Percentiles rank a stretch among this genome's conserved stretches.
Evolutionary conservation across 2,329 filamentous ascomycete species (phyloP).

Genomic region (Aspergillus quadrilineatus): DNA sequence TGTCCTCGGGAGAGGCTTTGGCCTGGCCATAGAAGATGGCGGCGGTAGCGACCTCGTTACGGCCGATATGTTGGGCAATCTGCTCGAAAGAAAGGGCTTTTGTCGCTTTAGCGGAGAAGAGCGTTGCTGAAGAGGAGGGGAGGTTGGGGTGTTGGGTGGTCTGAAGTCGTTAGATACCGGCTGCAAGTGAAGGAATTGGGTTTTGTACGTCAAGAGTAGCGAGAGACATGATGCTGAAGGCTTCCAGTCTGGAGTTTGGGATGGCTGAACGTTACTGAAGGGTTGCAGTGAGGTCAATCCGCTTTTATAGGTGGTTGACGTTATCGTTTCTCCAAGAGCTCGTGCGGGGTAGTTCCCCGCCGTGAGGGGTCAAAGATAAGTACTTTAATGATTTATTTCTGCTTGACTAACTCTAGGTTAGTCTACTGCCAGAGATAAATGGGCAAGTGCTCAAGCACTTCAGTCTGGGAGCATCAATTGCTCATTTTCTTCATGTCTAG

Average conservation of each 20-base stretch:
- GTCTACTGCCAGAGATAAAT: too few relatives aligned
- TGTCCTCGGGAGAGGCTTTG: conserved; percentile 68
- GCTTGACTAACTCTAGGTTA: not conserved
- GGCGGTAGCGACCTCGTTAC: conserved; percentile 79
- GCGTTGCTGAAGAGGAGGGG: conserved; percentile 66
- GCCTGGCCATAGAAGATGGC: conserved; percentile 90
- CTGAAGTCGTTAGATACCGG: conserved; percentile 19
- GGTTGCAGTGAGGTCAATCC: not conserved
- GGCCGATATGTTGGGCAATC: conserved; percentile 70
- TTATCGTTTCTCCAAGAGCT: conserved; percentile 15
- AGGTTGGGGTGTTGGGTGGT: conserved; percentile 55
- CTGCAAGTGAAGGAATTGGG: not conserved
- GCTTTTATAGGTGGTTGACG: conserved; percentile 17
- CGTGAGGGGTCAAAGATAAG: conserved; percentile 11
- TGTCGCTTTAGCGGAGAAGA: conserved; percentile 77
- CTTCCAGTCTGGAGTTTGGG: not conserved
- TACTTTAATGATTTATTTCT: not conserved
- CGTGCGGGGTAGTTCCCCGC: conserved; percentile 14
- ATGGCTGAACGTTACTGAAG: not conserved
- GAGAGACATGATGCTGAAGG: conserved; percentile 36
- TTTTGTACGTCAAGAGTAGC: conserved; percentile 45
- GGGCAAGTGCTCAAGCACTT: too few relatives aligned
- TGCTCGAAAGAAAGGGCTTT: conserved; percentile 76
- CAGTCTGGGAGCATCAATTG: too few relatives aligned
- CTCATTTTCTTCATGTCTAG: too few relatives aligned